Base-by-base conservation (phyloP, 768 basidiomycete genomes). In the Leccinum variicolor region DNA sequence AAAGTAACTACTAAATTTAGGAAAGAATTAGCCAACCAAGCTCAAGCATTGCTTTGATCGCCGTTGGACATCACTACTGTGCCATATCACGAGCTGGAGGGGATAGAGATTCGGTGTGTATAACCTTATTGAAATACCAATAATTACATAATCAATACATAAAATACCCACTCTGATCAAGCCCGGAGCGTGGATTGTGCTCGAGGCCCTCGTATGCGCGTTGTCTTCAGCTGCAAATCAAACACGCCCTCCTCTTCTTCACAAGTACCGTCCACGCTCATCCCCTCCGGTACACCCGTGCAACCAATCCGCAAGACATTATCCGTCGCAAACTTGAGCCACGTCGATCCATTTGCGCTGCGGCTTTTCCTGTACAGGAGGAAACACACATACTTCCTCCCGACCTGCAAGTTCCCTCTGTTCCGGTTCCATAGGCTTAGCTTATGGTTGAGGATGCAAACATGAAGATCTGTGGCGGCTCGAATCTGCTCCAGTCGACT, bases 251-350 rank as follows among this genome's bases (percentile, higher is more conserved):
- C 34, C 6, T 0, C 31, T 9, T 1, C 50, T 39, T 56, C 52
- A 1, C n/a, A 25, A 17, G 8, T 23, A 6, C 19, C 19, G 9
- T 55, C 52, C 6, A 3, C 2, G 19, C 23, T 36, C 26, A 6
- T 34, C 33, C 25, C 25, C 29, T 48, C 39, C 17, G 64, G 56
- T 14, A 14, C 4, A 3, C 52, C 61, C 7, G 2, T 56, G 13
- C 63, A 68, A 15, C 17, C 2, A 13, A 68, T 57, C 17, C 50
- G 56, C 36, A 69, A 50, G n/a, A 64, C 33, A 47, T 68, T 69
- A 21, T 69, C 65, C 14, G 67, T 63, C 33, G 61, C 43, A 45
- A 68, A 55, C 58, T 68, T 68, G 47, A 67, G 58, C 68, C 68
- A 69, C 17, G 59, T 56, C 19, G 57, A 17, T 45, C 49, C 54